Base-by-base conservation (phyloP, 371 early-diverging fungal genomes). In the Dentiscutata heterogama region DNA sequence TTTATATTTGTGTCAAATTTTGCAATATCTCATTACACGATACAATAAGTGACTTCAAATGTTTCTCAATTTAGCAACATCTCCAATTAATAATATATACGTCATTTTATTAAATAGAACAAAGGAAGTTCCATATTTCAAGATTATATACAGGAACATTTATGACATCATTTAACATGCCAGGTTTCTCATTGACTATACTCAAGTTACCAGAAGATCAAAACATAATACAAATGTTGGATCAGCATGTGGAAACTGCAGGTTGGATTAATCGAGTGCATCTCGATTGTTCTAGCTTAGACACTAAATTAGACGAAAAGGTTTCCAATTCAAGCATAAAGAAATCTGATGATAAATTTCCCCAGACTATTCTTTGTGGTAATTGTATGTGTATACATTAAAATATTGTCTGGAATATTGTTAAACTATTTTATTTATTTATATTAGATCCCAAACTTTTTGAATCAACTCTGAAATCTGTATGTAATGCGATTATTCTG, bases 161-260 rank as follows among this genome's bases (percentile, higher is more conserved):
- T 70, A 91, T 96, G 87, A 94, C 94, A 0, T 90, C 93, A 1
- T 88, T 96, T 75, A 93, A 93, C 50, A 96, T 95, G 95, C 92
- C 91, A 10, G 95, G 95, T 11, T 83, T 90, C 35, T 94, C 94
- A 42, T 80, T 95, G 39, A 88, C 94, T 2, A 72, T 94, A 20
- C 82, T 95, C 13, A 83, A 83, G 14, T 83, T 92, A 22, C 90
- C 92, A 2, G 84, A 85, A 5, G 86, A 88, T 8, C 84, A 86
- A 39, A 83, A 86, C 18, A 35, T 90, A 4, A 68, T 90, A 46
- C 74, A 81, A 0, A 82, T 89, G 51, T 78, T 91, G 29, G 94
- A 92, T 83, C 72, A 84, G 46, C 87, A 88, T 7, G 89, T 90
- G 0, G 63, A 86, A 27, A 87, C 89, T 10, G 86, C 93, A 50